Base-by-base conservation (phyloP, 352 stramenopile species). In the Phytopythium chamaehyphon region DNA sequence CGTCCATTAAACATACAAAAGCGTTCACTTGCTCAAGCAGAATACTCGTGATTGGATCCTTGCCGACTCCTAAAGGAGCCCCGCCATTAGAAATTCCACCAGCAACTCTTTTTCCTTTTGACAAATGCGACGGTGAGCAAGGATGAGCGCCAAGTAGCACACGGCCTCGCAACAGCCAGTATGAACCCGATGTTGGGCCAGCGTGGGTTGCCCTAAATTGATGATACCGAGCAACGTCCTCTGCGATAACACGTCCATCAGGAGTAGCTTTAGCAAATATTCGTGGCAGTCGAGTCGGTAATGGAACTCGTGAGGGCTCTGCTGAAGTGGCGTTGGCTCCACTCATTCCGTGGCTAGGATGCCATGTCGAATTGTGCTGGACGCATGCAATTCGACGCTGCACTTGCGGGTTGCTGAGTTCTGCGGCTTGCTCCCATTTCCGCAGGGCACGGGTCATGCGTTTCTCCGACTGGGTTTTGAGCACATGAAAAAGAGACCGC, bases 151-250 rank as follows among this genome's bases (percentile, higher is more conserved):
- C 80, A 21, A 72, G 57, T 12, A 92, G 68, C 28, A 92, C 55
- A 10, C 73, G 68, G 26, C 57, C 51, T 36, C 74, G 75, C 33
- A 92, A 51, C 49, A 90, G 55, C 84, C 82, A 92, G 51, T 84
- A 89, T 26, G 77, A 90, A 43, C 64, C 62, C 50, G 88, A 77
- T 0, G 78, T 87, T 7, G 82, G 82, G 0, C 84, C 80, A 0
- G 64, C 59, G 54, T 91, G 77, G 47, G 73, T 80, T 8, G 62
- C 59, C n/a, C 72, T 68, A 43, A 94, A 94, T 46, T 86, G 64
- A 40, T 79, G 76, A 58, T 73, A 90, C 8, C 67, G 61, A 23
- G 61, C 54, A 47, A 77, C 66, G 57, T 90, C 76, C 36, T 89
- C 74, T 28, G 90, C 57, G 14, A 57, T 64, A 1, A 91, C 42